Evolutionary conservation across 2,329 filamentous ascomycete species (phyloP).

Genomic region (Cordyceps javanica): DNA sequence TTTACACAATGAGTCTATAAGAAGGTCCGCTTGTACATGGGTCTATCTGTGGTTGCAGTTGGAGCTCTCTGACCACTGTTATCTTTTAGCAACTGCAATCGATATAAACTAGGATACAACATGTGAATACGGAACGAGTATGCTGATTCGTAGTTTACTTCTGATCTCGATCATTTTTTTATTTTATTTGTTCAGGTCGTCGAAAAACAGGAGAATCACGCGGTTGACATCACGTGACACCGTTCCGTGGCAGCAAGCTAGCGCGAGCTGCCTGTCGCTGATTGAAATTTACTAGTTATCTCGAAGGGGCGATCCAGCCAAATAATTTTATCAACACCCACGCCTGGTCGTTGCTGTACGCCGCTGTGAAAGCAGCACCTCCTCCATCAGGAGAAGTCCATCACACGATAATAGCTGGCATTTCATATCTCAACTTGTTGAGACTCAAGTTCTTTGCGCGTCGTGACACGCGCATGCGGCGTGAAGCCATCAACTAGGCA

Average conservation of each 20-base stretch:
- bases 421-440: not conserved
- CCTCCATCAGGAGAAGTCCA: slow-evolving; percentile 18
- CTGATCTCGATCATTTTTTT: too few species aligned
- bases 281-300: slow-evolving; percentile 30
- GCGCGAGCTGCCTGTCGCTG: slow-evolving; percentile 6
- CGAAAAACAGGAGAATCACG: not conserved
- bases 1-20: too few species aligned
- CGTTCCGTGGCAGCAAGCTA: not conserved
- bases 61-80: too few species aligned
- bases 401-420: slow-evolving; percentile 12
- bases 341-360: slow-evolving; percentile 24
- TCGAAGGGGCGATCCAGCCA: slow-evolving; percentile 6
- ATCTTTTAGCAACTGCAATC: too few species aligned
- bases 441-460: slow-evolving; percentile 21
- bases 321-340: slow-evolving; percentile 20
- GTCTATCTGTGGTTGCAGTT: too few species aligned
- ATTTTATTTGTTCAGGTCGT: too few species aligned
- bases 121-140: too few species aligned
- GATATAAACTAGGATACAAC: too few species aligned
- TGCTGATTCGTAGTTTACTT: too few species aligned
- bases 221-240: slow-evolving; percentile 4
- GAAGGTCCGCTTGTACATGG: too few species aligned
- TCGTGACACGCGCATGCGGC: slow-evolving; percentile 28
- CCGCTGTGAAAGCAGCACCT: slow-evolving; percentile 23
- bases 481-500: slow-evolving; percentile 25